These are phyloP conservation scores for Botryotinia calthae DNA, from an alignment of 2,329 filamentous ascomycete genomes.

Conservation along the genomic window DNA sequence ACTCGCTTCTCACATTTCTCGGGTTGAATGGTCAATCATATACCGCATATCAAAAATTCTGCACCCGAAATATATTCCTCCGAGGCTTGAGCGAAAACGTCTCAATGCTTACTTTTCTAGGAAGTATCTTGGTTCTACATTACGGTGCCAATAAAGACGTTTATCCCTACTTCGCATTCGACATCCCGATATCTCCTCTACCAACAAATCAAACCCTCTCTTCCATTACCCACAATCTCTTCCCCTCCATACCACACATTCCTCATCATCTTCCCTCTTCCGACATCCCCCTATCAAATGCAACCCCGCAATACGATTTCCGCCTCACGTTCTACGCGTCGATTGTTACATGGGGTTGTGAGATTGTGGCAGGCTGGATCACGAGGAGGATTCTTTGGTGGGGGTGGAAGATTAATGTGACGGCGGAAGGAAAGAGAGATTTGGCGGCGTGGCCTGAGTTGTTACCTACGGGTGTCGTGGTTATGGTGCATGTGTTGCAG, in stretches of 20 bases:
- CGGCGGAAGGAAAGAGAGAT: conserved; percentile 62
- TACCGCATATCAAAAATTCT: conserved; percentile 62
- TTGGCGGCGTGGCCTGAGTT: conserved; percentile 65
- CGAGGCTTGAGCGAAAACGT: conserved; percentile 65
- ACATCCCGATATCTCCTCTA: conserved; percentile 37
- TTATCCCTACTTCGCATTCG: conserved; percentile 69
- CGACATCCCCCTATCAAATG: conserved; percentile 30
- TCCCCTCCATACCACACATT: not conserved
- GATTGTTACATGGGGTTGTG: conserved; percentile 64
- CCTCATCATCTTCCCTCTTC: not conserved
- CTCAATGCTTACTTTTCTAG: conserved; percentile 66
- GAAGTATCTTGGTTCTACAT: conserved; percentile 63
- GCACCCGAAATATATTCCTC: conserved; percentile 65
- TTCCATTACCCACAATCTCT: not conserved
- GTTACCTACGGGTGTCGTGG: conserved; percentile 62
- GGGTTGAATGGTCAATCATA: conserved; percentile 59
- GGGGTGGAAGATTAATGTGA: conserved; percentile 61
- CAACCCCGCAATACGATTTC: conserved; percentile 55
- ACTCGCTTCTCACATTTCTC: conserved; percentile 53
- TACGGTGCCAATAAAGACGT: conserved; percentile 66
- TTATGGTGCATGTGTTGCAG: conserved; percentile 66
- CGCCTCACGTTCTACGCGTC: conserved; percentile 62
- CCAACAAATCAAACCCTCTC: conserved; percentile 19
- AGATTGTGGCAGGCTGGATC: conserved; percentile 59
- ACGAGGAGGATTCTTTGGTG: conserved; percentile 57